These are phyloP conservation scores for Phytophthora cryptogea DNA, from an alignment of 352 stramenopile genomes.

Conservation along the genomic window DNA sequence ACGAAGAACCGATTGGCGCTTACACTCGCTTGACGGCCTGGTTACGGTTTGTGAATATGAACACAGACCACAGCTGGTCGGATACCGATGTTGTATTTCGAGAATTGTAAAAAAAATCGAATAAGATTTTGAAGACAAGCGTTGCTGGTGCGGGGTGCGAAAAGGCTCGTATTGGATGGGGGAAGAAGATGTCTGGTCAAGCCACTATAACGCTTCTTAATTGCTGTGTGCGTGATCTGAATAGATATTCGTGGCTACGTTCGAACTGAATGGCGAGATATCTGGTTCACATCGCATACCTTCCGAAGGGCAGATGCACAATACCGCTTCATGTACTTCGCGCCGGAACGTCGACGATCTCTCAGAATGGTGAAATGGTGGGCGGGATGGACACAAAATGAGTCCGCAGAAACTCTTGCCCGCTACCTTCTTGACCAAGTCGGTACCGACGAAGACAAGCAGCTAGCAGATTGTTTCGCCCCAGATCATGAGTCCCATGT, in stretches of 20 bases:
- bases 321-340: slow-evolving; percentile 15
- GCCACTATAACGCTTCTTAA: too few relatives aligned
- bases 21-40: background rate
- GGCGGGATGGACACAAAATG: slow-evolving; percentile 15
- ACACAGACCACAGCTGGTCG: slow-evolving; percentile 6
- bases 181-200: too few relatives aligned
- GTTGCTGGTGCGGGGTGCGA: too few relatives aligned
- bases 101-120: slow-evolving; percentile 6
- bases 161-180: too few relatives aligned
- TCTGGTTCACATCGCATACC: slow-evolving; percentile 15
- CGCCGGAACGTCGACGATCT: background rate
- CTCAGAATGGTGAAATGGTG: slow-evolving; percentile 19
- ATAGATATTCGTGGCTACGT: slow-evolving; percentile 4
- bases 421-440: slow-evolving; percentile 12
- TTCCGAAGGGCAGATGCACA: slow-evolving; percentile 13
- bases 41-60: background rate
- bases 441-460: slow-evolving; percentile 10
- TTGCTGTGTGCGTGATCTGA: slow-evolving; percentile 5
- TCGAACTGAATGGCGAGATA: slow-evolving; percentile 5
- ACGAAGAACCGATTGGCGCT: slow-evolving; percentile 1
- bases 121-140: slow-evolving; percentile 8
- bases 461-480: slow-evolving; percentile 12
- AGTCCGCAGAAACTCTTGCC: slow-evolving; percentile 14
- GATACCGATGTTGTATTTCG: slow-evolving; percentile 12
- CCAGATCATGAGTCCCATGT: background rate